Evolutionary conservation across 2,329 filamentous ascomycete genomes (phyloP).

Genomic region (Fusarium praegraminearum): DNA sequence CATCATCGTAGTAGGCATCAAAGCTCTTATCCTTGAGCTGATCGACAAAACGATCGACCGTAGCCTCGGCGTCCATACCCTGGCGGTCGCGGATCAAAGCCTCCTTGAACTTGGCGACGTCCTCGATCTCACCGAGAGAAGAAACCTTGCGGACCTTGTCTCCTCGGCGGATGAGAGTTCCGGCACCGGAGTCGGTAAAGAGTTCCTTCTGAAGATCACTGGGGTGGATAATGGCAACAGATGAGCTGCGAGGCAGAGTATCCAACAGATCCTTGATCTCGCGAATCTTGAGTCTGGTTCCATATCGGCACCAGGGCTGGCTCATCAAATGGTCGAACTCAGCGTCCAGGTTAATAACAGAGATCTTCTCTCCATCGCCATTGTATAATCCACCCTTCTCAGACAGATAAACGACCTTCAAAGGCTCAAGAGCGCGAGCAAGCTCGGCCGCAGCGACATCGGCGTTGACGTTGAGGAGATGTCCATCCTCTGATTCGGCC

Average conservation of each 20-base stretch:
- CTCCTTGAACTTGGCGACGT: conserved; percentile 81
- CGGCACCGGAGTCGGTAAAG: conserved; percentile 95
- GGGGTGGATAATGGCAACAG: conserved; percentile 97
- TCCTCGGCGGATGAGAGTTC: conserved; percentile 90
- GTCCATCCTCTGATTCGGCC: conserved; percentile 91
- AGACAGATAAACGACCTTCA: conserved; percentile 98
- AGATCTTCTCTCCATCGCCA: conserved; percentile 93
- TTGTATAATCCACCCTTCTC: conserved; percentile 98
- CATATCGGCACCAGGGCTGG: conserved; percentile 94
- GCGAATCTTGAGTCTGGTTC: conserved; percentile 95
- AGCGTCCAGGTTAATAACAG: conserved; percentile 95
- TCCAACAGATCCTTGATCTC: conserved; percentile 96
- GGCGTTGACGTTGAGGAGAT: conserved; percentile 96
- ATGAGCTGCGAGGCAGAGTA: conserved; percentile 88
- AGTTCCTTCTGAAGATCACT: conserved; percentile 96
- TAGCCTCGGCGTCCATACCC: conserved; percentile 82
- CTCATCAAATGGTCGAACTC: conserved; percentile 94
- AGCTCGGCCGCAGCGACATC: conserved; percentile 96
- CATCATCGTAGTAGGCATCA: conserved; percentile 93
- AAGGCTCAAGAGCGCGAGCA: conserved; percentile 85
- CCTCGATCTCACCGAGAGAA: conserved; percentile 78
- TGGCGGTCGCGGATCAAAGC: conserved; percentile 85
- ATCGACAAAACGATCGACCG: conserved; percentile 88
- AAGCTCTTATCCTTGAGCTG: conserved; percentile 82
- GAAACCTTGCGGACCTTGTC: conserved; percentile 85